Percentiles rank a stretch among this genome's conserved stretches.
Conservation (phyloP, 2,329 filamentous ascomycete genomes). For the Alternaria conjuncta region DNA sequence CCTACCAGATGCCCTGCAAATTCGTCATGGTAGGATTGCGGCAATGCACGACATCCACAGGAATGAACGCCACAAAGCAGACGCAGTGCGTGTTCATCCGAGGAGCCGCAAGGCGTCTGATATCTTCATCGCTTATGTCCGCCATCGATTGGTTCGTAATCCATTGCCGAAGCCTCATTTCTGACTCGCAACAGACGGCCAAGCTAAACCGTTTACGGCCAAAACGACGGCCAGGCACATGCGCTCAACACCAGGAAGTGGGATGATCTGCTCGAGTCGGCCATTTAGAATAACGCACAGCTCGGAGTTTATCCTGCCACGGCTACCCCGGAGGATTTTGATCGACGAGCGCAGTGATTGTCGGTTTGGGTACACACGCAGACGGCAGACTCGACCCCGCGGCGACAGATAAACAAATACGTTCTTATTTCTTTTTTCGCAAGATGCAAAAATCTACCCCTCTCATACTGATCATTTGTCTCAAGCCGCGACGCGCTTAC, state of each 20-base stretch:
- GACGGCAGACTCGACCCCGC: neutral
- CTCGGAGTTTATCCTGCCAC: neutral
- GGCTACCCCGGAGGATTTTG: neutral
- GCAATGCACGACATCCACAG: neutral
- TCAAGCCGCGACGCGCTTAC: neutral
- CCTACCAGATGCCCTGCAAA: neutral
- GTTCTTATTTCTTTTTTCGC: neutral
- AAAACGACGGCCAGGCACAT: neutral
- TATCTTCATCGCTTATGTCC: neutral
- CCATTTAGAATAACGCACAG: neutral
- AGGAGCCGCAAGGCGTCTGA: neutral
- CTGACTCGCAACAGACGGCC: constrained; percentile 1
- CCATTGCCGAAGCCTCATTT: neutral
- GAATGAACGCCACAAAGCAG: neutral
- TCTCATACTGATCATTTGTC: neutral
- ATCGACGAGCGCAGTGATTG: neutral
- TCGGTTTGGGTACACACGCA: neutral
- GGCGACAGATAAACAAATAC: neutral
- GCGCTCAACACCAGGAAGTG: neutral
- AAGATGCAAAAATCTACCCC: neutral
- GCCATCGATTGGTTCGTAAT: neutral
- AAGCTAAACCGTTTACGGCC: neutral
- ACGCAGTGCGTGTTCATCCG: neutral
- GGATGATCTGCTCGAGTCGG: neutral
- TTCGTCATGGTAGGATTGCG: neutral